Evolutionary conservation across 1,139 yeast species (phyloP).

Genomic region (Geotrichum reessii): DNA sequence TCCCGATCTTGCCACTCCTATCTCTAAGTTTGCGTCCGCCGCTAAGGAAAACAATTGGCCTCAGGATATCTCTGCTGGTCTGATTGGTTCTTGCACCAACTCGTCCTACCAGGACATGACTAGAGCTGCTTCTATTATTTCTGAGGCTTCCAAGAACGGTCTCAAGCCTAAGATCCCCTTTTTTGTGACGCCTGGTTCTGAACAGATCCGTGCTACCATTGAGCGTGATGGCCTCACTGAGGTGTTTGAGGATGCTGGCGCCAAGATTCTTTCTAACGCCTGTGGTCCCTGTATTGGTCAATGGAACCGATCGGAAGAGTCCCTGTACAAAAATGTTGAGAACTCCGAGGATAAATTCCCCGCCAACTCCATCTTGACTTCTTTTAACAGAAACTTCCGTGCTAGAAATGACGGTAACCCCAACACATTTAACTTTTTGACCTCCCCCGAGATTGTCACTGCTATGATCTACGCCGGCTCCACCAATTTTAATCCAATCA

Average conservation of each 20-base stretch:
- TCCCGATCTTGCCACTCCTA: slow-evolving; percentile 86
- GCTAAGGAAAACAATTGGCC: slow-evolving; percentile 78
- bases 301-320: slow-evolving; percentile 67
- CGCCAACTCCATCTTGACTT: slow-evolving; percentile 83
- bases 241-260: slow-evolving; percentile 78
- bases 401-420: slow-evolving; percentile 98
- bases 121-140: slow-evolving; percentile 80
- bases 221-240: slow-evolving; percentile 87
- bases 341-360: slow-evolving; percentile 53
- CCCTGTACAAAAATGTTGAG: slow-evolving; percentile 62
- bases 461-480: slow-evolving; percentile 94
- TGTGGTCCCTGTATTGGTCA: slow-evolving; percentile 99
- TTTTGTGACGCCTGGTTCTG: slow-evolving; percentile 97
- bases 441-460: slow-evolving; percentile 95
- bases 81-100: slow-evolving; percentile 96
- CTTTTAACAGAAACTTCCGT: slow-evolving; percentile 93
- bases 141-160: slow-evolving; percentile 79
- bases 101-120: slow-evolving; percentile 98
- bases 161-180: slow-evolving; percentile 88
- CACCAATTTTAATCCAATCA: slow-evolving; percentile 80
- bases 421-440: slow-evolving; percentile 90
- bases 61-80: slow-evolving; percentile 56
- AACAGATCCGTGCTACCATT: slow-evolving; percentile 93
- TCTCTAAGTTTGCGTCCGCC: slow-evolving; percentile 61
- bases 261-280: slow-evolving; percentile 88